These are phyloP conservation scores for Pyropia yezoensis DNA, from an alignment of 23 red algal genomes.

Conservation along the genomic window DNA sequence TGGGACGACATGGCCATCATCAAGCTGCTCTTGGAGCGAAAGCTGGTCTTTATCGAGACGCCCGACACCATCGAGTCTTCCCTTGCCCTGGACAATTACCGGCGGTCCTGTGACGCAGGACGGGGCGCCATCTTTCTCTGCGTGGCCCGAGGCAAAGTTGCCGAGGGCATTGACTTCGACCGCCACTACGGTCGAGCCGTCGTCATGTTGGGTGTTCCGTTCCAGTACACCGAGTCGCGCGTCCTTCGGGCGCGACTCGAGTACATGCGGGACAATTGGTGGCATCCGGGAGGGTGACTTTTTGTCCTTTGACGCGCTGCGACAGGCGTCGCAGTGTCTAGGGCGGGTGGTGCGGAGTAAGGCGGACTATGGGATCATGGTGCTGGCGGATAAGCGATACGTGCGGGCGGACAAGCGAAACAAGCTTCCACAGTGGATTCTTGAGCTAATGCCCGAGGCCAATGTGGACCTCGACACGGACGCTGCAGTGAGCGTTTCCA, in stretches of 20 bases:
- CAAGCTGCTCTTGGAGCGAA: slow-evolving; percentile 69
- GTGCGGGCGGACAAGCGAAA: slow-evolving; percentile 80
- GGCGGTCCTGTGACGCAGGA: slow-evolving; percentile 79
- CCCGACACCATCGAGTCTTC: slow-evolving; percentile 87
- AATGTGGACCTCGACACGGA: slow-evolving; percentile 81
- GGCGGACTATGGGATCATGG: slow-evolving; percentile 92
- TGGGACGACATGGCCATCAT: slow-evolving; percentile 97
- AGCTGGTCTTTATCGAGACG: slow-evolving; percentile 98
- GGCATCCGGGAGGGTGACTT: slow-evolving; percentile 93
- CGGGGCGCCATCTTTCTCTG: slow-evolving; percentile 90
- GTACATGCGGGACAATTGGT: slow-evolving; percentile 69
- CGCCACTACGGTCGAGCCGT: slow-evolving; percentile 89
- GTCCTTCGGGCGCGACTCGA: slow-evolving; percentile 90
- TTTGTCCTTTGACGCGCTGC: slow-evolving; percentile 93
- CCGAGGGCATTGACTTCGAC: slow-evolving; percentile 98
- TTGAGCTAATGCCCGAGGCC: slow-evolving; percentile 61
- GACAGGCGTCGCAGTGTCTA: slow-evolving; percentile 91
- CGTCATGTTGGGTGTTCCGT: slow-evolving; percentile 91
- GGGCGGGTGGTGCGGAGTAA: slow-evolving; percentile 95
- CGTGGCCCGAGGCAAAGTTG: slow-evolving; percentile 96
- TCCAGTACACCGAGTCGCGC: slow-evolving; percentile 95
- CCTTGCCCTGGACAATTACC: slow-evolving; percentile 85
- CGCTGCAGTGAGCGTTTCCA: slow-evolving; percentile 51
- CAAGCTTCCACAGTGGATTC: slow-evolving; percentile 92
- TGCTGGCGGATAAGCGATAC: slow-evolving; percentile 92